Base-by-base conservation (phyloP, 2,329 filamentous ascomycete species). In the Alternaria gansuensis region DNA sequence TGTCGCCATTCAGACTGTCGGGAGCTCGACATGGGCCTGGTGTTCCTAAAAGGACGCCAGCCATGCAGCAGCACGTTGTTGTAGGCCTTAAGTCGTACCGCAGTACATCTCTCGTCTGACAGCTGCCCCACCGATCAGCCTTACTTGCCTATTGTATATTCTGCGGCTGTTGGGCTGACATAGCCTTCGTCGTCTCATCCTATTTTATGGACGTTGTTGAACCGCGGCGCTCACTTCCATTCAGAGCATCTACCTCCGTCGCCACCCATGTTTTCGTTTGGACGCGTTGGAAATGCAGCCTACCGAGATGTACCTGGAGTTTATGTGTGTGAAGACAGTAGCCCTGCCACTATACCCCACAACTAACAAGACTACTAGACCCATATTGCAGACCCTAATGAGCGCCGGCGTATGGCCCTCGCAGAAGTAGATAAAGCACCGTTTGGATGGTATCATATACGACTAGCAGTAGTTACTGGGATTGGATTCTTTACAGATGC, bases 401-500 rank as follows among this genome's bases (percentile, higher is more conserved):
- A 77, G 65, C 67, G 74, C 11, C 62, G 74, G n/a, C 71, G 73
- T 5, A 71, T 76, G 70, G 73, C 73, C 43, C 65, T 77, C 17
- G 74, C 74, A 11, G 74, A 77, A 53, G 70, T 77, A 29, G 74
- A 77, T 37, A 77, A 76, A 51, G 73, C 73, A 24, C 71, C 72
- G 0, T 75, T 76, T 49, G 73, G 73, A 14, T 76, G 75, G 90
- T 92, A 93, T 75, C 91, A 95, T 73, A 86, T 93, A 58, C 86
- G 91, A 39, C 89, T 91, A 57, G 85, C 91, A 53, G 80, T 91
- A 8, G 91, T 94, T 24, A 91, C 91, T 29, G 91, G 92, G 69
- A 89, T 94, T 62, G 92, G 91, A 68, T 95, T 96, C 86, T 95
- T 95, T 79, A 94, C 91, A 14, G 92, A 94, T 74, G 90, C 90